Base-by-base conservation (phyloP, 805 yeast genomes). In the Candida orba region DNA sequence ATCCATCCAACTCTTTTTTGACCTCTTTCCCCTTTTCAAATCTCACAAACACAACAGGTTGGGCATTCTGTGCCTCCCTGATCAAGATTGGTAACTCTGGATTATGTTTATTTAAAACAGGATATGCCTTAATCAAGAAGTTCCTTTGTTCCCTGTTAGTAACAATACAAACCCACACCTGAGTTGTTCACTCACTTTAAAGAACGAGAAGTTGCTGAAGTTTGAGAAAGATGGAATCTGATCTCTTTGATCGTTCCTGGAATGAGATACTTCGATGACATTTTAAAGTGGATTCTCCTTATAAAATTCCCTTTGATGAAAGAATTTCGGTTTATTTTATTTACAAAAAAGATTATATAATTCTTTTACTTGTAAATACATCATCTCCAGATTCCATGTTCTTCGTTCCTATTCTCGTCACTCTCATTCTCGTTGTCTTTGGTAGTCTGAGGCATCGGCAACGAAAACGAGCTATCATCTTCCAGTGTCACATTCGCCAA, bases 141-240 rank as follows among this genome's bases (percentile, higher is more conserved):
- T 75, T 65, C 63, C 87, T 73, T n/a, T n/a, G n/a, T n/a, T n/a
- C n/a, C n/a, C n/a, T n/a, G n/a, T n/a, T n/a, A n/a, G n/a, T n/a
- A n/a, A n/a, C n/a, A n/a, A n/a, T n/a, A n/a, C n/a, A n/a, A n/a
- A n/a, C n/a, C n/a, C n/a, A n/a, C n/a, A n/a, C n/a, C n/a, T n/a
- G n/a, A n/a, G n/a, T n/a, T n/a, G n/a, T n/a, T n/a, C 8, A 63
- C 74, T 43, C 49, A 66, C 78, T 73, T 78, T 54, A 85, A 68
- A 8, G 84, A 78, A 9, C 68, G 71, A 13, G 90, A 77, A 6
- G 86, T 77, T 49, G 78, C 77, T n/a, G 84, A 84, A n/a, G 81
- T 73, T 64, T 84, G 93, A 29, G 88, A 81, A 51, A 86, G 71
- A 58, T 86, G 88, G 66, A 85, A 83, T 64, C 95, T 76, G 58